Evolutionary conservation across 805 yeast genomes (phyloP).

Genomic region (Candida awuae): DNA sequence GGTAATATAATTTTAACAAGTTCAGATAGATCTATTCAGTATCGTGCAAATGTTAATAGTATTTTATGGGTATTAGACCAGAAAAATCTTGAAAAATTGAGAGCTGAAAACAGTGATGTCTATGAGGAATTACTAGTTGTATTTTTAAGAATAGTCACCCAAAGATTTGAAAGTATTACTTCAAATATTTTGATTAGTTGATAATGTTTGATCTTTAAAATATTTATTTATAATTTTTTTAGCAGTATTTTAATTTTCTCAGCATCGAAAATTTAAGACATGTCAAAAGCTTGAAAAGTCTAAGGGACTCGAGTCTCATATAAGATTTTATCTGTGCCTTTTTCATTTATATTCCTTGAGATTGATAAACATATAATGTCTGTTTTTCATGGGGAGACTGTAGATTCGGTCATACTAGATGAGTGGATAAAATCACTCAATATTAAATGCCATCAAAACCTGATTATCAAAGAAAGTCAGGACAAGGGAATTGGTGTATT

Average conservation of each 20-base stretch:
- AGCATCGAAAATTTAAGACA: no score
- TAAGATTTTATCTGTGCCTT: no score
- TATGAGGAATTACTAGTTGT: slow-evolving; percentile 59
- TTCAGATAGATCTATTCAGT: slow-evolving; percentile 35
- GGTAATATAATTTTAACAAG: slow-evolving; percentile 46
- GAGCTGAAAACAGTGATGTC: slow-evolving; percentile 41
- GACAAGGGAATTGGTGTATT: slow-evolving; percentile 31
- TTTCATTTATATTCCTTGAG: no score
- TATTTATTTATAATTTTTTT: no score
- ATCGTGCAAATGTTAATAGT: slow-evolving; percentile 39
- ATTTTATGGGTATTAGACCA: slow-evolving; percentile 61
- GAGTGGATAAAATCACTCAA: slow-evolving; percentile 12
- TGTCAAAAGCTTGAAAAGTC: no score
- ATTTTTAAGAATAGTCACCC: slow-evolving; percentile 55
- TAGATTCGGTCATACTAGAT: background rate
- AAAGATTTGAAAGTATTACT: slow-evolving; percentile 65
- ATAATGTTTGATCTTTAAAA: background rate
- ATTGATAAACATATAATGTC: no score
- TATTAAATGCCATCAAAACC: slow-evolving; percentile 8
- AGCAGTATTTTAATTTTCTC: no score
- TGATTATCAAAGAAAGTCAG: slow-evolving; percentile 13
- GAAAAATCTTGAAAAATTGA: slow-evolving; percentile 37
- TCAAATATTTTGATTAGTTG: slow-evolving; percentile 58
- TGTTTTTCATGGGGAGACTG: slow-evolving; percentile 5
- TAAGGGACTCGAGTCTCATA: no score